Base-by-base conservation (phyloP, 2,329 filamentous ascomycete genomes). In the Fusarium brachygibbosum region DNA sequence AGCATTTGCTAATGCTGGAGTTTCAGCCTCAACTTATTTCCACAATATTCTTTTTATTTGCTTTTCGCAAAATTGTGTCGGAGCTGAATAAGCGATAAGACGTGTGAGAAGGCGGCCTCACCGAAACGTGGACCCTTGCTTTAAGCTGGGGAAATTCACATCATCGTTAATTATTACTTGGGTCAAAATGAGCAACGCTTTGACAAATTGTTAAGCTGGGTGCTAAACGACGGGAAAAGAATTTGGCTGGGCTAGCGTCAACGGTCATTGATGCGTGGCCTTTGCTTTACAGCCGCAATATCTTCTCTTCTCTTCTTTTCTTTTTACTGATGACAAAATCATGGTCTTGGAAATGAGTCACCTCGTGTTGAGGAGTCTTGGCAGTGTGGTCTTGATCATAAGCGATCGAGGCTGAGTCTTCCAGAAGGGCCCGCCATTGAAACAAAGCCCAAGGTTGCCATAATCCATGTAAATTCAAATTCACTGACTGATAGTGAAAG, bases 301-400 rank as follows among this genome's bases (percentile, higher is more conserved):
- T 37, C 29, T 37, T 31, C 29, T 16, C 40, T 31, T 25, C n/a
- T 23, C 23, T 50, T 32, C 49, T 35, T 52, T 40, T 41, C 23
- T 35, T 31, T 31, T 48, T 66, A 25, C 16, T 40, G 28, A 38
- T 66, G 46, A 64, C 58, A 62, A 61, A 64, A 64, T 42, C 40
- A 64, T 70, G 34, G 42, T 35, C 55, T 42, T 38, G 35, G 56
- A 63, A 52, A 66, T 67, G 57, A 67, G 63, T 66, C 63, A 66
- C 63, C 40, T 48, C 59, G 40, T 55, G 46, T 60, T 59, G 40
- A 28, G 37, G 16, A 17, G 46, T 52, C 62, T 65, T 66, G 62
- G 61, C 61, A 31, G 34, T 42, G 35, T 45, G 56, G 55, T 25
- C 4, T 14, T 32, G 32, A 56, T 48, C 56, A 32, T 35, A 42